Evolutionary conservation across 2,329 filamentous ascomycete species (phyloP), one percentile per base, ranked within the genome.

Genomic region (Microthyrium microscopicum): DNA sequence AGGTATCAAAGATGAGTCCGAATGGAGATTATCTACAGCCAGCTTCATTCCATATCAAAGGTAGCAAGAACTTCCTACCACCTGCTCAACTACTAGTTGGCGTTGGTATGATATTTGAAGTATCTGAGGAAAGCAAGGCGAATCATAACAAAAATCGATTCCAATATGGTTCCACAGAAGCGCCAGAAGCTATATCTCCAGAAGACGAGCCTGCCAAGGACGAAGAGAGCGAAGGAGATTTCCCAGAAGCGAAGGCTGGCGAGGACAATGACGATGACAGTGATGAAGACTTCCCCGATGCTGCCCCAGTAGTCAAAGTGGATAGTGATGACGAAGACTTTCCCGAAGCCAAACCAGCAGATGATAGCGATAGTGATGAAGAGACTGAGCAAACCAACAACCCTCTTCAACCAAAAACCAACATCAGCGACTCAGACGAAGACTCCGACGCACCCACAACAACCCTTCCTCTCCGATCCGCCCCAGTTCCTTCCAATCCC

Each of bases 21-120:
- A 73, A 70, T 0, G 87, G 87, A 17, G 85, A 91, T 43, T 87
- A 81, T 44, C 56, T 98, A 5, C 69, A 74, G 0, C 64, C 70
- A 0, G 89, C 87, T 13, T 71, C 71, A 41, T 94, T 98, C 51
- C 71, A 76, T 54, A 66, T 94, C 30, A 69, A 70, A 24, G 87
- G 85, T 3, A 78, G 80, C 57, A 95, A 94, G 60, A 93, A 93
- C 47, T 89, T 79, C 44, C 55, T 98, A 22, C 81, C 87, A 0
- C 87, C 89, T 2, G 77, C 83, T 5, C 84, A 87, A 46, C 63
- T 95, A 19, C 61, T 94, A 2, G 68, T 98, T 20, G 89, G 89
- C 0, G 81, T 95, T 48, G 85, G 75, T 2, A 67, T 93, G 28
- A 66, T 92, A 54, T 98, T 92, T 54, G 77, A 73, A 46, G 77